Conservation (phyloP, 306 rosid genomes). For the Cyamopsis tetragonoloba region DNA sequence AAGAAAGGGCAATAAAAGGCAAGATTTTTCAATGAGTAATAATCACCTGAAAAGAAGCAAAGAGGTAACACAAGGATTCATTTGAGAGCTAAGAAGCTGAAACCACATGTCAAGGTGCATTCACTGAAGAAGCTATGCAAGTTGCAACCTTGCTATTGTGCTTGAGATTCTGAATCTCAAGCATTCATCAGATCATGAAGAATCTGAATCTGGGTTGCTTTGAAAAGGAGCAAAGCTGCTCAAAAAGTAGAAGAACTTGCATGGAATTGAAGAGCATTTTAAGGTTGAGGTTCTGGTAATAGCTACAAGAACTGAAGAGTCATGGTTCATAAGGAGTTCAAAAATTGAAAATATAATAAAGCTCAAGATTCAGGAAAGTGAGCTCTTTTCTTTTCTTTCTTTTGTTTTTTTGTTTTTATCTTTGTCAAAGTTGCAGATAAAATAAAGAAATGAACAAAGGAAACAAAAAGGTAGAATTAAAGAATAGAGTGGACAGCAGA, state of each 20-base stretch:
- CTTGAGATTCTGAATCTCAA: constrained; percentile 32
- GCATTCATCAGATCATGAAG: not conserved
- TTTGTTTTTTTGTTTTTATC: too few species aligned
- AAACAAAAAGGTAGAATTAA: constrained; percentile 28
- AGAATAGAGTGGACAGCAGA: constrained; percentile 30
- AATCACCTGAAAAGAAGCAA: constrained; percentile 34
- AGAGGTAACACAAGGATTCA: constrained; percentile 28
- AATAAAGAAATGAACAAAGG: constrained; percentile 10
- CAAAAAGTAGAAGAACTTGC: constrained; percentile 21
- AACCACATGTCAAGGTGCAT: constrained; percentile 20
- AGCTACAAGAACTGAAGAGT: constrained; percentile 19
- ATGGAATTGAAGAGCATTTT: constrained; percentile 30
- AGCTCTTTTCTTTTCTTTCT: not conserved
- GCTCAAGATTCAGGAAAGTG: constrained; percentile 31
- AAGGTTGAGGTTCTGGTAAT: constrained; percentile 5
- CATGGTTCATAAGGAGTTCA: constrained; percentile 13
- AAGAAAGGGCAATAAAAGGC: not conserved
- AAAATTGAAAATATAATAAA: not conserved
- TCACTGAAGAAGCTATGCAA: constrained; percentile 25
- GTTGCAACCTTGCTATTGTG: not conserved
- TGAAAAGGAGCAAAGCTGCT: not conserved
- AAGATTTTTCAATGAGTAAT: constrained; percentile 15
- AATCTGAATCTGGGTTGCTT: constrained; percentile 8
- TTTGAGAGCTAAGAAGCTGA: constrained; percentile 20
- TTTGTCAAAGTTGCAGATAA: constrained; percentile 16